Evolutionary conservation across 169 alveolate genomes (phyloP), one percentile per base, ranked within the genome.

Genomic region (Eimeria necatrix): DNA sequence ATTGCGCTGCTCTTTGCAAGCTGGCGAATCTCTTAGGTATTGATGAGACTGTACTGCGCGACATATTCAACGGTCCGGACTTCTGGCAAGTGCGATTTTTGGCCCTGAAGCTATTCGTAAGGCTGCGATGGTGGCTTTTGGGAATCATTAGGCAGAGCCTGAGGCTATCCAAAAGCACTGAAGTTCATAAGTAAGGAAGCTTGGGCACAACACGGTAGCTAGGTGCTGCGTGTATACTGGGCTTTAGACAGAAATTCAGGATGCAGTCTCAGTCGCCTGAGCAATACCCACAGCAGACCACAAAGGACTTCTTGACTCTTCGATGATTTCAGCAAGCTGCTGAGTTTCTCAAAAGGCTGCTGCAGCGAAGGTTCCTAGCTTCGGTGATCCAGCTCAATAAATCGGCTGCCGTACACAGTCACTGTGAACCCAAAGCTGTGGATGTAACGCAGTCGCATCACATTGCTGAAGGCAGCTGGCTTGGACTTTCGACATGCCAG

Each of bases 391-490:
- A 32, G 41, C 2, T 32, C 41, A 32, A 2, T 0, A 32, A 32
- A 32, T 32, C 41, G 41, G 41, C 41, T 32, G 41, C 41, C 41
- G 41, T 32, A 0, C 41, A 32, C 41, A 32, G 2, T 32, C 41
- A 32, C 41, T 32, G 41, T 32, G 41, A 32, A 4, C 0, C 32
- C 32, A 9, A 46, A 8, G 26, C 41, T 59, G 41, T 26, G 78
- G 73, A 68, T 87, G 41, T 46, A 73, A 70, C 52, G 83, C 94
- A 88, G 94, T n/a, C 84, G 94, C 61, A 60, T 89, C 48, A 76
- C 85, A 12, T 80, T 89, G 78, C 71, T 89, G 56, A 76, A 74
- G 76, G 84, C 94, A 8, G 85, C 94, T 12, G 94, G 94, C 20
- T 22, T 89, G 70, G 94, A 89, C 41, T 24, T 71, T 20, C 86